Base-by-base conservation (phyloP, 176 grass and related monocot genomes). In the Aegilops sharonensis region DNA sequence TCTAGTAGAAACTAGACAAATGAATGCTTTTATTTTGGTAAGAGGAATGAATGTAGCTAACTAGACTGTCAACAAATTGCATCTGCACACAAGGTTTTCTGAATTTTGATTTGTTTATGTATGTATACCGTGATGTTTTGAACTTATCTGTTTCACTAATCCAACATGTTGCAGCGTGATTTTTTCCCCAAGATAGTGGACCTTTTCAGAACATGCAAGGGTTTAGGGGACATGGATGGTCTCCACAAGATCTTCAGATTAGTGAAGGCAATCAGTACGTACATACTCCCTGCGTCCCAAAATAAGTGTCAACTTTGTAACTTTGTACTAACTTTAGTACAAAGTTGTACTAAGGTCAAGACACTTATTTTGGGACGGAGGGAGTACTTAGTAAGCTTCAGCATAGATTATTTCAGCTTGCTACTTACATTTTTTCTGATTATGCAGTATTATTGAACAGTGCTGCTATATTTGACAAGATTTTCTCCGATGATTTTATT, bases 221-320 rank as follows among this genome's bases (percentile, higher is more conserved):
- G 85, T 69, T 86, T 87, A 86, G 82, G 85, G 68, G 85, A 92
- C 81, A 88, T 88, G 54, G 78, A 91, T 91, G 86, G 74, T 73
- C 91, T 98, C 37, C 90, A 91, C 88, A 89, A 88, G 91, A 94
- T 95, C 68, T 95, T 92, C 87, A 91, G 84, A 95, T 87, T 98
- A 84, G 95, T 93, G 62, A 94, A 89, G 66, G 93, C 84, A 81
- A 92, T 94, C 42, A 91, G 95, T 98, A 91, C 88, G 95, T 92
- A 68, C 69, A 64, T 82, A 64, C 30, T 45, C 11, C 42, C 10
- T 11, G 9, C 10, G 10, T 43, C 10, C 31, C 31, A 31, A 31
- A 31, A 31, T 31, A 31, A 31, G 31, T 31, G 31, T 31, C 31
- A 31, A 31, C 31, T 31, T 31, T 31, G 31, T 31, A 31, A 27